Base-by-base conservation (phyloP, 768 basidiomycete genomes). In the Serpula lacrymans region DNA sequence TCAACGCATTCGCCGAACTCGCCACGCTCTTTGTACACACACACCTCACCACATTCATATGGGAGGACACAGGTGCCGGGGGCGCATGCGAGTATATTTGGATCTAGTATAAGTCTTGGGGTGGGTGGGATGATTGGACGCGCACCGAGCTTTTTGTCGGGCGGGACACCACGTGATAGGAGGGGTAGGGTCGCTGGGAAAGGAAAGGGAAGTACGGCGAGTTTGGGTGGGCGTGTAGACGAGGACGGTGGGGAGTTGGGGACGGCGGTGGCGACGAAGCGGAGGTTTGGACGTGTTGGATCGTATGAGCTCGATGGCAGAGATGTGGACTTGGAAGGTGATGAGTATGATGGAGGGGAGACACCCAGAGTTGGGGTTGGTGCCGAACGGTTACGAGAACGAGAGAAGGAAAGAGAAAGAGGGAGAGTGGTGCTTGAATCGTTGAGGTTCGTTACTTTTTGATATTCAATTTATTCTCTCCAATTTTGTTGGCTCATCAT, bases 181-280 rank as follows among this genome's bases (percentile, higher is more conserved):
- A 71, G 88, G 25, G 88, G 88, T 9, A 75, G 88, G 16, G 81
- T 90, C 42, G 84, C 79, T 14, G 69, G 72, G 45, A 77, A 78
- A 50, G 67, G 60, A 10, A 44, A 48, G 7, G 62, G 61, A 20
- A 10, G 33, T 17, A 9, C 33, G 33, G 10, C 12, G 33, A 10
- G 17, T 9, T 11, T 10, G 9, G 33, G 58, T 42, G 58, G 49
- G 33, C 46, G 43, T 33, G 51, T 63, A 51, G 54, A 65, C 20
- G 39, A 59, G n/a, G 50, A 40, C 12, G 60, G 60, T 5, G 58
- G 53, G 2, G n/a, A n/a, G n/a, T n/a, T n/a, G n/a, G 54, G 60
- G 21, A 52, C 40, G 54, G 43, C 47, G 1, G 23, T 24, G 46
- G 28, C 50, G 30, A 24, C 53, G 22, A 29, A 39, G 23, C 17